phyloP scores from a whole-genome alignment of 768 basidiomycete genomes.

The Pleurotus platypus region DNA sequence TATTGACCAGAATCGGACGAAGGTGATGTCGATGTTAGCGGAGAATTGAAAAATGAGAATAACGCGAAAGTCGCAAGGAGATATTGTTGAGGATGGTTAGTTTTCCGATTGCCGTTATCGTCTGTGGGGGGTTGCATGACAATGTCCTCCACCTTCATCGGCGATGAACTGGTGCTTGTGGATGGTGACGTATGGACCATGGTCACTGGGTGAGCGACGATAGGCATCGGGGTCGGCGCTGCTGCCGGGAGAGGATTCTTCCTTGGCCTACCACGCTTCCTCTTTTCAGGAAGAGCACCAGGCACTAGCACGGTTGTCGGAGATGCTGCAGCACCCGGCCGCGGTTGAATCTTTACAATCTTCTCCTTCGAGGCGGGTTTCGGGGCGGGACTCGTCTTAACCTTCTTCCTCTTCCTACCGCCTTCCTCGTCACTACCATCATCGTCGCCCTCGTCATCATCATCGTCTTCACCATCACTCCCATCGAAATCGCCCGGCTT shows the following conservation, averaged over 20 bases:
- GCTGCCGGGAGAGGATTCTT: slow-evolving; percentile 54
- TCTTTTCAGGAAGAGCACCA: slow-evolving; percentile 55
- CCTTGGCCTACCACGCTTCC: slow-evolving; percentile 80
- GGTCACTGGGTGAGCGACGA: background rate
- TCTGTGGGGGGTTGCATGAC: slow-evolving; percentile 2
- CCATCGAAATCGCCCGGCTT: slow-evolving; percentile 46
- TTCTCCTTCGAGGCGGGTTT: slow-evolving; percentile 26
- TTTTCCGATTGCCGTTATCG: slow-evolving; percentile 15
- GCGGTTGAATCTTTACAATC: slow-evolving; percentile 33
- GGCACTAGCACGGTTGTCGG: no score
- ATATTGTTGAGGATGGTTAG: slow-evolving; percentile 50
- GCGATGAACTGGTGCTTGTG: background rate
- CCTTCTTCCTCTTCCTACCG: slow-evolving; percentile 62
- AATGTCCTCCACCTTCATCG: slow-evolving; percentile 8
- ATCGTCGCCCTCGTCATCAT: slow-evolving; percentile 19
- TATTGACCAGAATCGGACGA: slow-evolving; percentile 22
- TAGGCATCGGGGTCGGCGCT: slow-evolving; percentile 24
- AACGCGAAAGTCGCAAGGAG: slow-evolving; percentile 80
- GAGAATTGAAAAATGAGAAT: slow-evolving; percentile 84
- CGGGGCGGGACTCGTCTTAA: slow-evolving; percentile 36
- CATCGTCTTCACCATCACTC: slow-evolving; percentile 49
- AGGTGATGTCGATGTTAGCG: slow-evolving; percentile 44
- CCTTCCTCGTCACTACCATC: slow-evolving; percentile 37
- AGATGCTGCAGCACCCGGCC: slow-evolving; percentile 7
- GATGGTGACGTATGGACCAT: slow-evolving; percentile 17